Base-by-base conservation (phyloP, 805 yeast genomes). In the Kazachstania bromeliacearum region DNA sequence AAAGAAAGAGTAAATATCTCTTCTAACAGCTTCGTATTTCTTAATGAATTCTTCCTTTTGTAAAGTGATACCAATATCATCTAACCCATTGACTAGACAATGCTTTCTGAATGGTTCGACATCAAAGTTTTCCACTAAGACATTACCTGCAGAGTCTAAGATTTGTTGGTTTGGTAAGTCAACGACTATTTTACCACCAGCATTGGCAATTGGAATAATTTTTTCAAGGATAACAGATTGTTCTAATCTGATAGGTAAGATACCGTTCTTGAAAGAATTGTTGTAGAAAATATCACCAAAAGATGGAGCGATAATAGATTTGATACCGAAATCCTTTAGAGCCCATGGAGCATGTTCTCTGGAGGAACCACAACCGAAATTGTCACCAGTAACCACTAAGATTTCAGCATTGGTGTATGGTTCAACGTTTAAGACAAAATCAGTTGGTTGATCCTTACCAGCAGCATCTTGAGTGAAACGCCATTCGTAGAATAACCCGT, bases 281-380 rank as follows among this genome's bases (percentile, higher is more conserved):
- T 84, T 92, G 76, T 85, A 89, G 72, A 92, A 92, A 52, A 92
- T 92, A 64, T 92, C 98, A 62, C 97, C 98, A 51, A 89, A 92
- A 1, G 97, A 87, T 40, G 97, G 98, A 5, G 97, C 97, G 61
- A 92, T 89, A 55, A 92, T 83, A 44, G 92, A 80, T 62, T 84
- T 80, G 63, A 92, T 87, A 62, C 98, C 98, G 55, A 92, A 92
- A 65, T 92, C 98, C 53, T 87, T 88, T 48, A 92, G 72, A 2
- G 98, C 98, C 98, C 98, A 92, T 41, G 98, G 97, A 23, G 98
- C 98, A 57, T 92, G 98, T 64, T 92, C 98, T 73, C 98, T 85
- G 2, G 96, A 88, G 28, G 96, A 88, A 54, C 98, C 98, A 69
- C 98, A 92, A 48, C 98, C 98, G 59, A 92, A 92, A 70, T 92